phyloP scores from a whole-genome alignment of 2,329 filamentous ascomycete species.

The Trichophyton simii region DNA sequence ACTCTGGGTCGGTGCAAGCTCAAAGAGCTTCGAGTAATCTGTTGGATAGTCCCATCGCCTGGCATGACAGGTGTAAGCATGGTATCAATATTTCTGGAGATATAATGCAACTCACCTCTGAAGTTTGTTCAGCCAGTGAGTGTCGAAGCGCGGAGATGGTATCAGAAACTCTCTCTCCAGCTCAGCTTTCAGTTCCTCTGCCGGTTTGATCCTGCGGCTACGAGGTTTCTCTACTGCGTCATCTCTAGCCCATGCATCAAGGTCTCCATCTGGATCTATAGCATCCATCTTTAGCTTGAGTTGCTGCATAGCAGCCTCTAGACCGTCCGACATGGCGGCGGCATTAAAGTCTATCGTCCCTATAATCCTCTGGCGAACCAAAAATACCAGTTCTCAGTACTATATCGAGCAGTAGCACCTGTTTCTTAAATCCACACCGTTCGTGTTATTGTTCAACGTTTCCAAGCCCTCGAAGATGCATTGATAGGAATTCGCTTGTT shows the following conservation, averaged over 20 bases:
- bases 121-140: conserved; percentile 74
- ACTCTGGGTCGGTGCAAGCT: conserved; percentile 79
- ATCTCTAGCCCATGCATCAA: conserved; percentile 6
- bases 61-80: neutral
- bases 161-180: conserved; percentile 68
- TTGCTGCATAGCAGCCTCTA: conserved; percentile 8
- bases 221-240: conserved; percentile 5
- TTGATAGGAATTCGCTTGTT: no score
- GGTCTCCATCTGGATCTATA: conserved; percentile 6
- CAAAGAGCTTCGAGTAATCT: conserved; percentile 73
- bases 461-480: no score
- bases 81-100: conserved; percentile 6
- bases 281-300: conserved; percentile 4
- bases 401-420: no score
- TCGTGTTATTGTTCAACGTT: no score
- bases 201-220: conserved; percentile 26
- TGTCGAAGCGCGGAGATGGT: conserved; percentile 66
- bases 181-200: conserved; percentile 52
- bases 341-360: neutral
- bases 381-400: neutral
- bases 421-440: no score
- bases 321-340: conserved; percentile 5
- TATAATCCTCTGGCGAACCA: neutral
- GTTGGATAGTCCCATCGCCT: conserved; percentile 66
- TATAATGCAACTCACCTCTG: conserved; percentile 42